Evolutionary conservation across 257 asterid genomes (phyloP), one percentile per base, ranked within the genome.

Genomic region (Solanum tacnaense): DNA sequence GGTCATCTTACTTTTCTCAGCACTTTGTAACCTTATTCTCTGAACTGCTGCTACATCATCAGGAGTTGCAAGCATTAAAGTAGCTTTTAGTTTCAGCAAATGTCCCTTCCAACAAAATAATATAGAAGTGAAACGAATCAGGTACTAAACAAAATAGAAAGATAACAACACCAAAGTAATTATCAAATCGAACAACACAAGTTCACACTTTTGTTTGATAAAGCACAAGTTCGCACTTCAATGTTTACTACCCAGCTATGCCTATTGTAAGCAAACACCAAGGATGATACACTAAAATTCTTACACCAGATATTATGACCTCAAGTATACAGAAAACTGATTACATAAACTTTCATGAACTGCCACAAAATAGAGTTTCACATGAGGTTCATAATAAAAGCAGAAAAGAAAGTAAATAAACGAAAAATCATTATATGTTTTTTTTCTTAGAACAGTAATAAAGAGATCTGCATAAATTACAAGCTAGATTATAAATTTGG

Each of bases 1-100:
- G 41, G 99, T 95, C 99, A 97, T 93, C 93, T 97, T 97, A 93
- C 91, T 95, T 89, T 94, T 96, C 91, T 89, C 98, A 87, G 98
- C 94, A 92, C 98, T 96, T 75, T 94, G 94, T 89, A 97, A 81
- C 92, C 99, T 93, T 90, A 96, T 89, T 87, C 89, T 93, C 89
- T 92, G 99, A 89, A 97, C 93, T 86, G 96, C 95, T 89, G 93
- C 98, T 92, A 97, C 87, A 85, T 97, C 99, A 89, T 96, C 99
- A 71, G 98, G 96, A 35, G 94, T 94, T 62, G 99, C 99, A 89
- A 97, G 92, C 98, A 97, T 93, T 74, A 97, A 93, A 86, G 96
- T 96, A 84, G 98, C 98, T 92, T 97, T 96, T 76, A 97, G 96
- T 94, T 97, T 97, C 92, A 96, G 94, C 88, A 96, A 38, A 91